These are phyloP conservation scores for Cornus suecica DNA, from an alignment of 148 eudicot species.

Conservation along the genomic window DNA sequence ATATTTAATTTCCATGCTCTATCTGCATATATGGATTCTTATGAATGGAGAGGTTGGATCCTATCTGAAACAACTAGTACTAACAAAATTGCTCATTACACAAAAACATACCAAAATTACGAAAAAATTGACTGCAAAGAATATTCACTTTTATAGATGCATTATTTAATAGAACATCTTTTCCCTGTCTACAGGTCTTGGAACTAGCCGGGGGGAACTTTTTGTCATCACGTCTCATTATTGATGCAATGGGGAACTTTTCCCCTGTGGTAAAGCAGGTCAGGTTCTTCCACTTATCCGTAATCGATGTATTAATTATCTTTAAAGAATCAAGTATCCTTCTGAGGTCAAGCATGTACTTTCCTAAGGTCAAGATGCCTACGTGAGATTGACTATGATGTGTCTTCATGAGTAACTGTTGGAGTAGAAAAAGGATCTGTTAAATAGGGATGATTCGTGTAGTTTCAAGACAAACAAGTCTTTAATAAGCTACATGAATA, in stretches of 20 bases:
- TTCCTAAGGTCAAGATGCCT: not conserved
- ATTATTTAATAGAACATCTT: not conserved
- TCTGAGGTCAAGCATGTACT: not conserved
- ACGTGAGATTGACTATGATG: not conserved
- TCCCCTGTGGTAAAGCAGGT: constrained; percentile 98
- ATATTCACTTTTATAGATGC: not conserved
- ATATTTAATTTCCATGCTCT: not conserved
- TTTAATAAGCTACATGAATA: not conserved
- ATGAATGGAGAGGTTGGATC: not conserved
- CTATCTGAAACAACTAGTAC: not conserved
- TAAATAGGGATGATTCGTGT: not conserved
- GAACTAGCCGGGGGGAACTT: constrained; percentile 64
- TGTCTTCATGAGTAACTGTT: not conserved
- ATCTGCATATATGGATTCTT: not conserved
- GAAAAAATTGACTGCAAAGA: not conserved
- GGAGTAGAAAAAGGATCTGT: not conserved
- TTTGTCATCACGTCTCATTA: constrained; percentile 60
- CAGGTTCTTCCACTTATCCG: constrained; percentile 10
- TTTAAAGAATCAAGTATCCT: not conserved
- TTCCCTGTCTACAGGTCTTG: constrained; percentile 48
- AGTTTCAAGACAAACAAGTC: not conserved
- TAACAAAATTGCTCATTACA: not conserved
- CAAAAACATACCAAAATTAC: not conserved
- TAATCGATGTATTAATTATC: not conserved
- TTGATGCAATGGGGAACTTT: constrained; percentile 99